A percentile compares a stretch with the other conserved stretches of the same genome.
Evolutionary conservation across 2,329 filamentous ascomycete genomes (phyloP).

Genomic region (Penicillium hesseltinei): DNA sequence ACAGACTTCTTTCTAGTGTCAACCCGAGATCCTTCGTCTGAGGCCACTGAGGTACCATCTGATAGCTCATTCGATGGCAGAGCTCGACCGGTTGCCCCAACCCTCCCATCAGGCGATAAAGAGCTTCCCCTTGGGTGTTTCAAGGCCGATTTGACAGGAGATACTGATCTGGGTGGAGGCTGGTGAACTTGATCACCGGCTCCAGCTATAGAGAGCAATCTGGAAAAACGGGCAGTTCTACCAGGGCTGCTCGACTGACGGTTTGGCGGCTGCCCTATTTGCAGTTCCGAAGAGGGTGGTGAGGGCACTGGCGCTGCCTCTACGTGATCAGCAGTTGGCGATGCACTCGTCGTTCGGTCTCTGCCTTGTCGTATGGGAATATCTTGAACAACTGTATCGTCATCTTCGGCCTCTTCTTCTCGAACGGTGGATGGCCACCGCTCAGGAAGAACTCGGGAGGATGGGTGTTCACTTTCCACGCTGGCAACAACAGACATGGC

Average conservation of each 20-base stretch:
- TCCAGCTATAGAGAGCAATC: conserved; percentile 49
- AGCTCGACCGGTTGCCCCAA: conserved; percentile 20
- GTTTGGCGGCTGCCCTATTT: conserved; percentile 15
- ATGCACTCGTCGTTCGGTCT: conserved; percentile 7
- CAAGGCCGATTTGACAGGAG: conserved; percentile 61
- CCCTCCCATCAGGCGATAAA: conserved; percentile 34
- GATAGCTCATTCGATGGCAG: conserved; percentile 54
- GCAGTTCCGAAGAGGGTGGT: conserved; percentile 16
- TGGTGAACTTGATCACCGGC: conserved; percentile 53
- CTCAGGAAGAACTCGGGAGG: conserved; percentile 15
- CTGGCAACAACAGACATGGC: neutral
- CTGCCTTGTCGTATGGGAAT: neutral
- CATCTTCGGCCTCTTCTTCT: conserved; percentile 9
- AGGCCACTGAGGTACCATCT: conserved; percentile 53
- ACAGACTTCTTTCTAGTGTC: conserved; percentile 53
- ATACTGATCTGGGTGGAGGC: conserved; percentile 59
- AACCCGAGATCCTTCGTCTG: conserved; percentile 43
- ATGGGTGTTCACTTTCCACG: conserved; percentile 7
- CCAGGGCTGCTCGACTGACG: conserved; percentile 48
- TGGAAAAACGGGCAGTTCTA: conserved; percentile 58
- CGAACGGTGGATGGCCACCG: conserved; percentile 12
- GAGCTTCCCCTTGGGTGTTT: conserved; percentile 54
- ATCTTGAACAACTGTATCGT: neutral
- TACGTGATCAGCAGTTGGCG: conserved; percentile 11
- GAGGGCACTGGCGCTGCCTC: conserved; percentile 21